Base-by-base conservation (phyloP, 1,284 basidiomycete species). In the Cryptococcus depauperatus region DNA sequence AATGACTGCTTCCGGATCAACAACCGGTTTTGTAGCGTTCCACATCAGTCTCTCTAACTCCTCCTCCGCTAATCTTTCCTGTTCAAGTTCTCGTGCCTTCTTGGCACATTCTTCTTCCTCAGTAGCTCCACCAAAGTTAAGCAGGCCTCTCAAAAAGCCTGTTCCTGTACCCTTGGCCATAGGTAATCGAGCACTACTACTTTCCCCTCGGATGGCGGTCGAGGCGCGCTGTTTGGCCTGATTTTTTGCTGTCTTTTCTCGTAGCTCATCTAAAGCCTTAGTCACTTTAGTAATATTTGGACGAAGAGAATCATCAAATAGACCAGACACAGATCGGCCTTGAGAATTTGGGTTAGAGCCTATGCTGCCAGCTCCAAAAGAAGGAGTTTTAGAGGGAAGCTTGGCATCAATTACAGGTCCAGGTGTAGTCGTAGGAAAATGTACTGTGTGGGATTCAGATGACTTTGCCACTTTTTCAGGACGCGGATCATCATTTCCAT, bases 131-230 rank as follows among this genome's bases (percentile, higher is more conserved):
- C 52, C 54, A 11, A 62, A 30, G 43, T 50, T 61, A 5, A 61
- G 57, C 21, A 69, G 39, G 25, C 61, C 60, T 7, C 59, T 52
- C 2, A 69, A 47, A 56, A 69, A 69, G 4, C 67, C 66, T 4
- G 57, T 37, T 14, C 58, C 59, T 11, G 58, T 57, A 23, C 55
- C 49, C 16, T 50, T 47, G 9, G 50, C 53, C 35, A 45, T 50
- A 10, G 35, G 50, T 19, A 35, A 48, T n/a, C 32, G 48, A 13
- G 19, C 29, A 7, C 27, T 29, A 29, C 29, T 34, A 28, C 35
- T 33, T 3, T 37, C 41, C 5, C 39, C 37, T 11, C 44, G 41
- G 13, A 44, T 46, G 3, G 48, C 41, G 5, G 50, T 28, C 9
- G 55, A 51, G 1, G 55, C 54, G 40, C 57, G 59, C 44, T 60